Evolutionary conservation across 805 yeast genomes (phyloP).

Genomic region (Nakazawaea sp.): DNA sequence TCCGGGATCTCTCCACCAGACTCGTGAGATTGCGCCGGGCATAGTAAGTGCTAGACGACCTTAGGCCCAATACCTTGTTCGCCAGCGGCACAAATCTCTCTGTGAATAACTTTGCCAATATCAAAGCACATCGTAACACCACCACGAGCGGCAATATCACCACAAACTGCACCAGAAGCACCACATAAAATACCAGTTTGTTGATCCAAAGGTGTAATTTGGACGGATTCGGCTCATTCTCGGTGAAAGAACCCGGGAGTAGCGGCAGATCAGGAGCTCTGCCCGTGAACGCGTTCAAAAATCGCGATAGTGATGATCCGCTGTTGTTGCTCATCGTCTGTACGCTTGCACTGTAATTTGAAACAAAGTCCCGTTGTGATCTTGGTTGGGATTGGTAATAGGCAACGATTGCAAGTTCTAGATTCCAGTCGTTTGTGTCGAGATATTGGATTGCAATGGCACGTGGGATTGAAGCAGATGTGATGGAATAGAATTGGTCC

Average conservation of each 20-base stretch:
- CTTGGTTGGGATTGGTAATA: conserved; percentile 18
- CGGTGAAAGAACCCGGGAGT: conserved; percentile 20
- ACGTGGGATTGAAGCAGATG: conserved; percentile 13
- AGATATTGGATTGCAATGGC: conserved; percentile 16
- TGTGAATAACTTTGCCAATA: conserved; percentile 14
- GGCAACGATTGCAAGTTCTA: conserved; percentile 19
- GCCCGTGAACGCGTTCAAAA: background rate
- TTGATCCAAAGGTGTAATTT: conserved; percentile 16
- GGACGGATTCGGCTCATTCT: conserved; percentile 9
- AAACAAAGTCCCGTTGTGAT: conserved; percentile 9
- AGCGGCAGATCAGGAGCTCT: background rate
- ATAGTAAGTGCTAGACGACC: conserved; percentile 9
- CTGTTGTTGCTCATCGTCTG: conserved; percentile 2
- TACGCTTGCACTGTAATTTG: conserved; percentile 4
- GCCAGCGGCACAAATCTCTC: conserved; percentile 17
- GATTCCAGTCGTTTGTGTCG: conserved; percentile 19
- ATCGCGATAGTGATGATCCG: conserved; percentile 1
- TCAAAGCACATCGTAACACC: conserved; percentile 15
- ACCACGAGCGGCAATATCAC: conserved; percentile 20
- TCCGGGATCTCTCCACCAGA: conserved; percentile 26
- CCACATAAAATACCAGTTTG: conserved; percentile 9
- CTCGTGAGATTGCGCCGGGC: conserved; percentile 12
- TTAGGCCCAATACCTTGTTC: conserved; percentile 15
- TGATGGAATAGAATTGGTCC: conserved; percentile 5
- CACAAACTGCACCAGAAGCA: conserved; percentile 14